phyloP scores from a whole-genome alignment of 2,329 filamentous ascomycete genomes.

The Corinectria fuckeliana region DNA sequence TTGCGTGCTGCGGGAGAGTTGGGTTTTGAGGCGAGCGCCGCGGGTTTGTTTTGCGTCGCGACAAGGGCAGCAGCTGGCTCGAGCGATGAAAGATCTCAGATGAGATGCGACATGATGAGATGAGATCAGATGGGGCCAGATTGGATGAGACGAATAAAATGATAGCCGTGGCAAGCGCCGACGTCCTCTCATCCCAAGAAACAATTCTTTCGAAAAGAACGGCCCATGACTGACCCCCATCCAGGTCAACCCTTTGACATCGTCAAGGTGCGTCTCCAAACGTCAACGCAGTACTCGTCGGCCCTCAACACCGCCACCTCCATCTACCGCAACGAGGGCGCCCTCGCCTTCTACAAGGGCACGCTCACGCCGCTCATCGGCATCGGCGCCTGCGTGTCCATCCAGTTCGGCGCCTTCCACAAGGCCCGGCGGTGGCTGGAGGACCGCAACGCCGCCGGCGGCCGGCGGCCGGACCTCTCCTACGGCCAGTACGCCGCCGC shows the following conservation, averaged over 20 bases:
- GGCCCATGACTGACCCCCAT: not conserved
- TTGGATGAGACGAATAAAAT: not conserved
- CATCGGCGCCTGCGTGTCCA: conserved; percentile 96
- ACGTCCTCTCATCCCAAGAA: not conserved
- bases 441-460: conserved; percentile 69
- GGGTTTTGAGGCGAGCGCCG: conserved; percentile 45
- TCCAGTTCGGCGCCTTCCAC: conserved; percentile 98
- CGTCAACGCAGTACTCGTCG: conserved; percentile 78
- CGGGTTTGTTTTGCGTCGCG: not conserved
- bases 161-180: no score
- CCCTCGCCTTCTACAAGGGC: conserved; percentile 96
- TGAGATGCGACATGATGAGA: conserved; percentile 13
- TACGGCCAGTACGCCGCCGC: conserved; percentile 90
- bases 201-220: not conserved
- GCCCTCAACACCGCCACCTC: conserved; percentile 81
- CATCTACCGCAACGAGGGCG: conserved; percentile 88
- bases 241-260: conserved; percentile 82
- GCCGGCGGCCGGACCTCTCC: conserved; percentile 63
- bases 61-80: not conserved
- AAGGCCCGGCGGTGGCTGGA: conserved; percentile 88
- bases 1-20: not conserved
- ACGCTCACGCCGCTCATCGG: conserved; percentile 93
- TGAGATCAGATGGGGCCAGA: not conserved
- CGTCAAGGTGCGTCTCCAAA: conserved; percentile 96
- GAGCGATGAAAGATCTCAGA: conserved; percentile 18